Evolutionary conservation across 176 grass and related monocot species (phyloP).

Genomic region (Cymbopogon citratus): DNA sequence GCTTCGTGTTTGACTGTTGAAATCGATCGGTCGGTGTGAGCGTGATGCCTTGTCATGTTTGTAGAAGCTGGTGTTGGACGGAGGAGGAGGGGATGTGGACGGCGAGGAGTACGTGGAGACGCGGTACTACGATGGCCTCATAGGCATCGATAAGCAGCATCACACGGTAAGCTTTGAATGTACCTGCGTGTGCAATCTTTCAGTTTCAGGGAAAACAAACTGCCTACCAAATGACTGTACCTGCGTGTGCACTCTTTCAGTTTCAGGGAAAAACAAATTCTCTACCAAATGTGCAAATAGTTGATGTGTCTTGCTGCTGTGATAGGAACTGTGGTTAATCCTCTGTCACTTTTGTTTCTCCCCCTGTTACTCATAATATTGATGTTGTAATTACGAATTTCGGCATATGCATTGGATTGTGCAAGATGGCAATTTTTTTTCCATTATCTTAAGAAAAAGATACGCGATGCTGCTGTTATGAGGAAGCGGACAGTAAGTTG

Average conservation of each 20-base stretch:
- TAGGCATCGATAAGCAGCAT: slow-evolving; percentile 77
- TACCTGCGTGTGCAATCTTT: not conserved
- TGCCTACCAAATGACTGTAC: not conserved
- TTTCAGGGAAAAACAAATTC: not conserved
- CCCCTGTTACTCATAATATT: not conserved
- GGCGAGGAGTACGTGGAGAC: slow-evolving; percentile 67
- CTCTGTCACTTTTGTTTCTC: not conserved
- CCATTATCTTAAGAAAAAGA: not conserved
- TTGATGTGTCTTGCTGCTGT: not conserved
- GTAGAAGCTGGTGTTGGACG: slow-evolving; percentile 59
- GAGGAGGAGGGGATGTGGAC: slow-evolving; percentile 45
- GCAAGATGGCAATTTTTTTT: not conserved
- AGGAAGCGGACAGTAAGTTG: not conserved
- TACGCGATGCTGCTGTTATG: not conserved
- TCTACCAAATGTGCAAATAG: not conserved
- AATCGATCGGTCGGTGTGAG: slow-evolving; percentile 9
- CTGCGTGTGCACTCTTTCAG: not conserved
- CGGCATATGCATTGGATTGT: not conserved
- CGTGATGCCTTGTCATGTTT: slow-evolving; percentile 5
- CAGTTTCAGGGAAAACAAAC: no score
- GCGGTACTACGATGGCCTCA: slow-evolving; percentile 61
- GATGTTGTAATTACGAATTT: not conserved
- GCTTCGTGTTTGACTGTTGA: slow-evolving; percentile 9
- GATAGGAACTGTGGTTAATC: not conserved
- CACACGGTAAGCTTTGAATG: slow-evolving; percentile 47